These are phyloP conservation scores for Steccherinum ochraceum DNA, from an alignment of 768 basidiomycete species.

Conservation along the genomic window DNA sequence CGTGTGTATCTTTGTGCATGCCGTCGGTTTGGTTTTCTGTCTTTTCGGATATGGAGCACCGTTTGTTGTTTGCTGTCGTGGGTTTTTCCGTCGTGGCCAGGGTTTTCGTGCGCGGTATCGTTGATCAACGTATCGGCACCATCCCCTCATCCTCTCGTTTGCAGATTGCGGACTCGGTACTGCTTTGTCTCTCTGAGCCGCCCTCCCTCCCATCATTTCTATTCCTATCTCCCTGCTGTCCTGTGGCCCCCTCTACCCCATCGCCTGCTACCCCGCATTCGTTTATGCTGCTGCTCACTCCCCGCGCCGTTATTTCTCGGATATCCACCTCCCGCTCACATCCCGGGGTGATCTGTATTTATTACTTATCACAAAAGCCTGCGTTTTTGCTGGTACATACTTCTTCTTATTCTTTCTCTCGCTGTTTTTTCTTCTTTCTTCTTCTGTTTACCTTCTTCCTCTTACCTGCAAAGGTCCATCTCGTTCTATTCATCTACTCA, in stretches of 20 bases:
- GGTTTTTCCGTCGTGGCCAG: neutral
- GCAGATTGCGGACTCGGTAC: neutral
- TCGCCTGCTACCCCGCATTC: neutral
- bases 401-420: neutral
- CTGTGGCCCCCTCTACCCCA: no score
- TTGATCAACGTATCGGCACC: neutral
- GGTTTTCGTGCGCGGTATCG: neutral
- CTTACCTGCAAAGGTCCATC: neutral
- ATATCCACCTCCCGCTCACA: neutral
- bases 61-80: neutral
- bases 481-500: no score
- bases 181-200: neutral
- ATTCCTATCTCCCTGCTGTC: neutral
- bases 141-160: neutral
- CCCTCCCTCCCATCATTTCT: neutral
- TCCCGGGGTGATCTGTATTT: neutral
- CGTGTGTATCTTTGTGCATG: neutral
- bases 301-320: neutral
- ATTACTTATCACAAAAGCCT: conserved; percentile 8
- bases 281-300: conserved; percentile 2
- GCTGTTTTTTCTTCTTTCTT: neutral
- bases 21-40: neutral
- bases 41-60: no score
- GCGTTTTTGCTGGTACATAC: neutral
- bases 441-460: conserved; percentile 1